Percentiles rank a stretch among this genome's conserved stretches.
Conservation (phyloP, 2,329 filamentous ascomycete species). For the Colletotrichum abscissum region DNA sequence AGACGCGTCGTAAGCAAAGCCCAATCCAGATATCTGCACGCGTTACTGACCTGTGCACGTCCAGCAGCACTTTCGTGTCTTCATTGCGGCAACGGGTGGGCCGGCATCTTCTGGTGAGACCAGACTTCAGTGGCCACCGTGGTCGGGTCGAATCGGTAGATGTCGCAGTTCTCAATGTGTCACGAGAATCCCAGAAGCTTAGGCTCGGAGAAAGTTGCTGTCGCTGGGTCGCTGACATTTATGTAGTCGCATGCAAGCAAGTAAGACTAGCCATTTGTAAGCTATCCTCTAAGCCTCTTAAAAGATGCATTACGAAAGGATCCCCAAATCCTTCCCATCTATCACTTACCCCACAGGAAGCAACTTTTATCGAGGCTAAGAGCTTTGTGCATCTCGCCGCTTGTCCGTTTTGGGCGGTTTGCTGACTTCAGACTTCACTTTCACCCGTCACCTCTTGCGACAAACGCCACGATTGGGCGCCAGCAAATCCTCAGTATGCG, state of each 20-base stretch:
- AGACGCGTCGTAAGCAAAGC: background rate
- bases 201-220: conserved; percentile 10
- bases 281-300: background rate
- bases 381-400: background rate
- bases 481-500: background rate
- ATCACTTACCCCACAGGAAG: conserved; percentile 2
- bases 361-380: conserved; percentile 21
- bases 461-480: background rate
- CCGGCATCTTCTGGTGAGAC: no score
- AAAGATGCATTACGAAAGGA: background rate
- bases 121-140: background rate
- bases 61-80: conserved; percentile 13
- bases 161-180: background rate
- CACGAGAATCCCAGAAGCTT: background rate
- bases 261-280: background rate
- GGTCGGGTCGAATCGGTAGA: background rate
- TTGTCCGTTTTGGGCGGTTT: background rate
- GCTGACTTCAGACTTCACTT: background rate
- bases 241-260: background rate
- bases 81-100: background rate
- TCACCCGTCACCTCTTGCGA: background rate
- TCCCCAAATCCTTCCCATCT: background rate
- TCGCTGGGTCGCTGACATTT: conserved; percentile 8
- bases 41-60: conserved; percentile 18
- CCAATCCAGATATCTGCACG: background rate